phyloP scores from a whole-genome alignment of 1,284 basidiomycete genomes.

The Tilletia indica region DNA sequence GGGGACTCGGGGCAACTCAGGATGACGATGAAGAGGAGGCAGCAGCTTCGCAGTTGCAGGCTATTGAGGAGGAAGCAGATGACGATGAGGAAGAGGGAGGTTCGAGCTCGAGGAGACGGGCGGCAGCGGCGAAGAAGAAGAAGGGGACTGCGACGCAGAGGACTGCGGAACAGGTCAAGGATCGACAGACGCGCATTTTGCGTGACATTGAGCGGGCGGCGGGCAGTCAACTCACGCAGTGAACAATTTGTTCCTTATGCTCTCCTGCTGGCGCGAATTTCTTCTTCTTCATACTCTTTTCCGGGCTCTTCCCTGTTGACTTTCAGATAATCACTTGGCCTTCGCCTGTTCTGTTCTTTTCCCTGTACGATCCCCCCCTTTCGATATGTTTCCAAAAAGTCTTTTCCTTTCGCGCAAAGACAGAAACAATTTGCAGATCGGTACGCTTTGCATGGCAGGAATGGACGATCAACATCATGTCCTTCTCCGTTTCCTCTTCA shows the following conservation, averaged over 20 bases:
- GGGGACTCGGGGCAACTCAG: slow-evolving; percentile 23
- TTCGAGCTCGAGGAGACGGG: not conserved
- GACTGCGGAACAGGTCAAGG: not conserved
- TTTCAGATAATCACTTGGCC: no score
- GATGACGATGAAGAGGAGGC: slow-evolving; percentile 22
- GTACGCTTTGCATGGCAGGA: no score
- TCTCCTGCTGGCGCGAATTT: no score
- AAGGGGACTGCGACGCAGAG: not conserved
- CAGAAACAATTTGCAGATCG: no score
- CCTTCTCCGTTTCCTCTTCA: slow-evolving; percentile 15
- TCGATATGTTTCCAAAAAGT: no score
- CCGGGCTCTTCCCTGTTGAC: no score
- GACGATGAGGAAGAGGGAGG: not conserved
- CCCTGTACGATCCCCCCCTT: no score
- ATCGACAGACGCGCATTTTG: slow-evolving; percentile 3
- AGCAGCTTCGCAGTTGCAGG: not conserved
- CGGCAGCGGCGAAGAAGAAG: slow-evolving; percentile 10
- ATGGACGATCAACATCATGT: not conserved
- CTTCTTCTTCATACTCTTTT: no score
- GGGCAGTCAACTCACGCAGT: slow-evolving; percentile 9
- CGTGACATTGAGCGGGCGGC: slow-evolving; percentile 16
- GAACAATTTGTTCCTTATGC: not conserved
- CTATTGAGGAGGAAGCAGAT: not conserved
- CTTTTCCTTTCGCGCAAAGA: no score
- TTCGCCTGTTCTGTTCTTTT: no score